Evolutionary conservation across 1,139 yeast genomes (phyloP).

Genomic region (Candida gigantensis): DNA sequence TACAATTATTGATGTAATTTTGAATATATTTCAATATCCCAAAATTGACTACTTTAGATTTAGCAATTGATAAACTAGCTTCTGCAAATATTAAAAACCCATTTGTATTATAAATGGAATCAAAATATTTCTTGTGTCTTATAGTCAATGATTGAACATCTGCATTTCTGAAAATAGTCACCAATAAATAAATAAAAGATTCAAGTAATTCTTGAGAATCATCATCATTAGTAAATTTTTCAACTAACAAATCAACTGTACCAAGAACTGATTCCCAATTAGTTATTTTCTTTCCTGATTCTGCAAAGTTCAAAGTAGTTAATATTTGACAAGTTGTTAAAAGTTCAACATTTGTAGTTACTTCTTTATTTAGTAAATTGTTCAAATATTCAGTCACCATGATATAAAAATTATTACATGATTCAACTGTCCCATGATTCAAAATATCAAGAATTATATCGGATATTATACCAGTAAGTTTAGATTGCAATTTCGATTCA

Average conservation of each 20-base stretch:
- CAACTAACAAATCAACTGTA: conserved; percentile 17
- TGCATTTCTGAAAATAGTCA: conserved; percentile 59
- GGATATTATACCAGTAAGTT: conserved; percentile 46
- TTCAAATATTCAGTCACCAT: conserved; percentile 30
- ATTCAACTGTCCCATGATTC: conserved; percentile 59
- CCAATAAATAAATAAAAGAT: conserved; percentile 42
- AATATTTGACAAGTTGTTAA: conserved; percentile 31
- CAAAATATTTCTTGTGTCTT: conserved; percentile 45
- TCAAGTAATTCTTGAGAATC: conserved; percentile 21
- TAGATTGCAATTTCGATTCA: conserved; percentile 14
- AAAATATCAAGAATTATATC: conserved; percentile 64
- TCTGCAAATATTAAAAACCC: conserved; percentile 54
- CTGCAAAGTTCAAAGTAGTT: conserved; percentile 57
- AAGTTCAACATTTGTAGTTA: conserved; percentile 12
- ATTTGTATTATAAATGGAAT: conserved; percentile 33
- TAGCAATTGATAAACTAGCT: conserved; percentile 41
- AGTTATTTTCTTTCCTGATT: conserved; percentile 63
- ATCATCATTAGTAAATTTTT: conserved; percentile 9
- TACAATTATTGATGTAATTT: conserved; percentile 43
- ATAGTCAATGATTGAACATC: conserved; percentile 52
- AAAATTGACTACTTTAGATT: conserved; percentile 48
- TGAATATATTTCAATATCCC: conserved; percentile 50
- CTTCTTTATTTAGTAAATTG: conserved; percentile 13
- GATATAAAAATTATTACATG: conserved; percentile 50
- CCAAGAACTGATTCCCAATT: conserved; percentile 39